These are phyloP conservation scores for Syzygium syzygioides DNA, from an alignment of 441 rosid genomes.

Conservation along the genomic window DNA sequence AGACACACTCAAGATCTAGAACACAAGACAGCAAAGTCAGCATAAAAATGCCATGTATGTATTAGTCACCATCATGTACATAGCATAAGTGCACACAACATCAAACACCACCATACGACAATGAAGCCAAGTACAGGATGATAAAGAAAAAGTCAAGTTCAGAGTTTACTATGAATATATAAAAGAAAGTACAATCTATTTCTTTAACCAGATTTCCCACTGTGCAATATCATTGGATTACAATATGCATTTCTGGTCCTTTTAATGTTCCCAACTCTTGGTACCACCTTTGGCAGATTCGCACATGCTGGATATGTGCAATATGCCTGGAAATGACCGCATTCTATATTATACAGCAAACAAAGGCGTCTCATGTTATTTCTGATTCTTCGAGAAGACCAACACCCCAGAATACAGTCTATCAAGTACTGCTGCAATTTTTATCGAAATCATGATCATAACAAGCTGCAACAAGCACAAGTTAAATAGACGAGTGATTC, in stretches of 20 bases:
- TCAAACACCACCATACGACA: neutral
- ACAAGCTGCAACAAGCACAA: neutral
- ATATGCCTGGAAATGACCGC: neutral
- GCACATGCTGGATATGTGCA: neutral
- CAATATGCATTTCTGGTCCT: neutral
- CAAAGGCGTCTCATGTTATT: neutral
- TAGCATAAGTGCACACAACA: neutral
- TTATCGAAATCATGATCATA: neutral
- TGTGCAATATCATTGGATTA: neutral
- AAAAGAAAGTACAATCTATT: neutral
- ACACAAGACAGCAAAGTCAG: neutral
- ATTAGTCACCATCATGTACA: neutral
- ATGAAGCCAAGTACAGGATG: neutral
- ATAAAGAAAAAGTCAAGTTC: neutral
- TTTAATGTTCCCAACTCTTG: neutral
- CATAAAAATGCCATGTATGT: neutral
- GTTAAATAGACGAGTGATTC: neutral
- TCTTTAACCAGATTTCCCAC: neutral
- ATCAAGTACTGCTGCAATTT: neutral
- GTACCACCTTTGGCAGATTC: neutral
- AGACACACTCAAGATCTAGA: slow-evolving; percentile 91
- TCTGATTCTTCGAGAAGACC: neutral
- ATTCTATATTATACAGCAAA: neutral
- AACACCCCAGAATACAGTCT: neutral
- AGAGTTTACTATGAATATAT: neutral